Base-by-base conservation (phyloP, 1,284 basidiomycete genomes). In the Ustilago curta region DNA sequence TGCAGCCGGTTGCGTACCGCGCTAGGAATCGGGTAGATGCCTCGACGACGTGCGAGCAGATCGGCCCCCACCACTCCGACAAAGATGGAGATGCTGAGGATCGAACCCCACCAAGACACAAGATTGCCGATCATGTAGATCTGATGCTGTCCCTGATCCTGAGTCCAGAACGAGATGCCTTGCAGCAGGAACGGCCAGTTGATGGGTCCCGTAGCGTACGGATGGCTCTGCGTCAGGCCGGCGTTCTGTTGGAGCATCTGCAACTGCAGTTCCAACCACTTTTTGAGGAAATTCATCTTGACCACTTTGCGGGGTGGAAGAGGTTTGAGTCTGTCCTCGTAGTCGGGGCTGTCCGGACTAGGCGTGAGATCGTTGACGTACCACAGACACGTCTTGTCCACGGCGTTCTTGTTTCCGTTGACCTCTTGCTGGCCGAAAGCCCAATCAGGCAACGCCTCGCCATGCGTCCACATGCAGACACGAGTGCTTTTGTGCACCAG, bases 171-270 rank as follows among this genome's bases (percentile, higher is more conserved):
- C 81, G 93, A 95, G 86, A 99, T 97, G 53, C 97, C 97, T 70
- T 89, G 92, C 35, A 97, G 87, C 51, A 95, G 88, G 90, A 99
- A 98, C 1, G 97, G 97, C 97, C 97, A 99, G 84, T 97, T 95
- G 86, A 97, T 91, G 1, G 97, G 95, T 14, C 89, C 89, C 65
- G 92, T 93, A 1, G 95, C 95, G 84, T 99, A 99, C 42, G 97
- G 97, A 85, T 99, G 97, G 12, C 91, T 92, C 19, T 93, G 91
- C 23, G 94, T 97, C 60, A 99, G 88, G 18, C 94, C 95, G 12
- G 95, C 93, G 83, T 99, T 99, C 87, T 99, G 96, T 84, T 97
- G 94, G 70, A 98, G 87, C 97, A 99, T 99, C 63, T 95, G 88
- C 47, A 95, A 85, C 83, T 99, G 97, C 43, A 99, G 88, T 85